These are phyloP conservation scores for Hypoxylon fragiforme DNA, from an alignment of 495 filamentous ascomycete genomes.

Conservation along the genomic window DNA sequence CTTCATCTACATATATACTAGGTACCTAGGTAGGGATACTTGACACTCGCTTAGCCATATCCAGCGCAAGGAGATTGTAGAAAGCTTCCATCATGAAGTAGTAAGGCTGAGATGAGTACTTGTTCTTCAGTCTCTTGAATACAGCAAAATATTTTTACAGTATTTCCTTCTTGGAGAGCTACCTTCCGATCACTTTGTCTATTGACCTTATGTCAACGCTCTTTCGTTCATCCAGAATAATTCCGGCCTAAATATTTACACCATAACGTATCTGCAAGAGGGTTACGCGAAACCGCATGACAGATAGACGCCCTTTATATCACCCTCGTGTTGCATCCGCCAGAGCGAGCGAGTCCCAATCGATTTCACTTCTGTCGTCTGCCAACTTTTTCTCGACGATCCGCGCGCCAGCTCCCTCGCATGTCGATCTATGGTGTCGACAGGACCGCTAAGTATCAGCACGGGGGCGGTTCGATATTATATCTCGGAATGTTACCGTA, in stretches of 20 bases:
- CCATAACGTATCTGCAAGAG: conserved; percentile 29
- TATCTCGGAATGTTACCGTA: conserved; percentile 34
- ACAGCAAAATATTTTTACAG: no score
- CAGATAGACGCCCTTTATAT: conserved; percentile 24
- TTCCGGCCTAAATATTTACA: conserved; percentile 34
- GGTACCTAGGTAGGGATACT: no score
- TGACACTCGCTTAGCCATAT: conserved; percentile 7
- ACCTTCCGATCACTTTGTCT: conserved; percentile 28
- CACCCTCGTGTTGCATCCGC: conserved; percentile 35
- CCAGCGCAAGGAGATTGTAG: background rate
- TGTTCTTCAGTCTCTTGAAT: background rate
- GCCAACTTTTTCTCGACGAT: conserved; percentile 3
- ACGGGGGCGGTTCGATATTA: conserved; percentile 22
- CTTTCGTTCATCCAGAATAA: conserved; percentile 39
- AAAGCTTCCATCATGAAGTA: conserved; percentile 1
- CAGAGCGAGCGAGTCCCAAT: conserved; percentile 33
- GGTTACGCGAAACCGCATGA: conserved; percentile 35
- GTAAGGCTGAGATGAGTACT: conserved; percentile 20
- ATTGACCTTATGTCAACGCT: conserved; percentile 21
- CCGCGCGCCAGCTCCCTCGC: conserved; percentile 23
- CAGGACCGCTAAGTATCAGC: conserved; percentile 14
- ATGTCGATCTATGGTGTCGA: conserved; percentile 30
- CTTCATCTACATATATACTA: no score
- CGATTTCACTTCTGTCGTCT: conserved; percentile 18
- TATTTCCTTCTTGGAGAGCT: conserved; percentile 31